Evolutionary conservation across 164 flowering plant species (phyloP), one percentile per base, ranked within the genome.

Genomic region (Akebia trifoliata): DNA sequence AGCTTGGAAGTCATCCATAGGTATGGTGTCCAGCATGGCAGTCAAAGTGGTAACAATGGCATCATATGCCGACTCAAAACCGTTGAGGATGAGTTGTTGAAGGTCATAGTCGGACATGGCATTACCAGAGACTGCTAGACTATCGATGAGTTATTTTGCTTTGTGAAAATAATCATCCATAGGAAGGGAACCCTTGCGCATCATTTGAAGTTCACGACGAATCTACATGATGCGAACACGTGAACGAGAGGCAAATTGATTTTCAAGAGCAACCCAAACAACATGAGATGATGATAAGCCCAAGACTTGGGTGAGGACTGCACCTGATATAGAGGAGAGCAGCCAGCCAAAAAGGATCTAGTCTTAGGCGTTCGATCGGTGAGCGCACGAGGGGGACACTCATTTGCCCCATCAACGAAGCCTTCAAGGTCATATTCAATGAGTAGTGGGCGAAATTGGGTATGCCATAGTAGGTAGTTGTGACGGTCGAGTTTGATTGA

Each of bases 361-460:
- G n/a, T n/a, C n/a, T n/a, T n/a, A 34, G 54, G 49, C 0, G 22
- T 1, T 7, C 39, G 26, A 3, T 24, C 8, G 44, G n/a, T n/a
- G n/a, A 49, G 28, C 15, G 22, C 22, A 15, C 35, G 25, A 25
- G 30, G 46, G 15, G 63, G 54, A 36, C 46, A 59, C 6, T 2
- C 4, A 6, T 29, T 15, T 4, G 62, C 18, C 54, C 56, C 63
- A 50, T 60, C 63, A 48, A 50, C 37, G 10, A 8, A 50, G 2
- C 47, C 47, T 8, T 49, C 36, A 1, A 50, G 37, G 5, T 39
- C 18, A 49, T 60, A 60, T 4, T 56, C 63, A 6, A 18, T 28
- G 0, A 60, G 6, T 0, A 49, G 17, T 20, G 63, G 37, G 2
- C n/a, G 10, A 8, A 36, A 60, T 17, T 38, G 48, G 6, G 56